Conservation (phyloP, 495 filamentous ascomycete genomes). For the Parachaetomium inaequale region DNA sequence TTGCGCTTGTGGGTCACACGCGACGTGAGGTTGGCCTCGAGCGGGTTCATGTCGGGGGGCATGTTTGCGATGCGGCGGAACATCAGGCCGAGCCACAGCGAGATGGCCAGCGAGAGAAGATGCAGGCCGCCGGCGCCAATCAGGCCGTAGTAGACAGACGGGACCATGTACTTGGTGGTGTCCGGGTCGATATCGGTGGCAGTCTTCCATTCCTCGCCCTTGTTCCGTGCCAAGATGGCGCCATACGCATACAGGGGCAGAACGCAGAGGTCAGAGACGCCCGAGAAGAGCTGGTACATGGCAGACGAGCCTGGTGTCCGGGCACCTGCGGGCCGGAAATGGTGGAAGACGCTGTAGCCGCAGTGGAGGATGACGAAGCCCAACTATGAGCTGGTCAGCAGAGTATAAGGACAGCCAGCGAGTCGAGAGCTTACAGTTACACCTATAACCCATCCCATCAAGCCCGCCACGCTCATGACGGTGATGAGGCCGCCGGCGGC, state of each 20-base stretch:
- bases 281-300: slow-evolving; percentile 79
- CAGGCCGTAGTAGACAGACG: slow-evolving; percentile 61
- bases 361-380: slow-evolving; percentile 66
- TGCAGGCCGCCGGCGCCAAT: slow-evolving; percentile 63
- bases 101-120: slow-evolving; percentile 62
- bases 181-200: slow-evolving; percentile 30
- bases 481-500: slow-evolving; percentile 69
- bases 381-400: slow-evolving; percentile 43
- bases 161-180: slow-evolving; percentile 53
- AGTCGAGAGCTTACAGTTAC: slow-evolving; percentile 58
- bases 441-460: slow-evolving; percentile 70
- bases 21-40: slow-evolving; percentile 81
- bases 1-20: slow-evolving; percentile 70
- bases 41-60: slow-evolving; percentile 88
- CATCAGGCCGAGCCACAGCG: slow-evolving; percentile 64
- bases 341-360: slow-evolving; percentile 74
- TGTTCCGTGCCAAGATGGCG: slow-evolving; percentile 52
- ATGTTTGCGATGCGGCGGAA: slow-evolving; percentile 77
- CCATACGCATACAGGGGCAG: slow-evolving; percentile 76
- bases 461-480: slow-evolving; percentile 58
- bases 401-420: background rate
- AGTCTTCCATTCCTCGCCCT: slow-evolving; percentile 60
- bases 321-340: slow-evolving; percentile 59
- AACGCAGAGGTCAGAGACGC: slow-evolving; percentile 64
- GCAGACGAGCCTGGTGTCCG: slow-evolving; percentile 73